Evolutionary conservation across 192 early-diverging fungal species (phyloP).

Genomic region (Phlyctochytrium bullatum): DNA sequence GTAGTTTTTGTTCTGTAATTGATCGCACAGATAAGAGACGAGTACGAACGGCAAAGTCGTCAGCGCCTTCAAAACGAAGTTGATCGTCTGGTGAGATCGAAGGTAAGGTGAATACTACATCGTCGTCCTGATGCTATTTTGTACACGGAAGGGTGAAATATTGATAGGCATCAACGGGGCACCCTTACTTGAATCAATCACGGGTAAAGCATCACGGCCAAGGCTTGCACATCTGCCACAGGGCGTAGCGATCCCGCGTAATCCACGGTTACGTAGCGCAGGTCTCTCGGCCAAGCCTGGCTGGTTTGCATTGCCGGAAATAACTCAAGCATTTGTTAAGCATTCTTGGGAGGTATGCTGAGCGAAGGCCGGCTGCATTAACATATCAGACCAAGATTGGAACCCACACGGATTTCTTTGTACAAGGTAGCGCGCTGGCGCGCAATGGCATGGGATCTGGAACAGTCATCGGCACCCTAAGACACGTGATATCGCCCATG

Average conservation of each 20-base stretch:
- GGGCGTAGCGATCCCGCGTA: no score
- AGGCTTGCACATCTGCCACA: no score
- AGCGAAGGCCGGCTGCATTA: neutral
- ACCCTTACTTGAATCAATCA: slow-evolving; percentile 26
- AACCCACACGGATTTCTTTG: slow-evolving; percentile 29
- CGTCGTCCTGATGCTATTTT: no score
- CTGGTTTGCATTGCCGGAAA: slow-evolving; percentile 38
- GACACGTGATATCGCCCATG: slow-evolving; percentile 71
- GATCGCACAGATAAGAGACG: slow-evolving; percentile 36
- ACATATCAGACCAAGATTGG: slow-evolving; percentile 37
- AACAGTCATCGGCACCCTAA: slow-evolving; percentile 73
- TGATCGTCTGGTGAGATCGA: slow-evolving; percentile 45
- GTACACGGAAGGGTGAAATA: slow-evolving; percentile 37
- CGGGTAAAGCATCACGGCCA: neutral
- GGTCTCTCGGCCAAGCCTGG: no score
- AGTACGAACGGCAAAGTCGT: slow-evolving; percentile 41
- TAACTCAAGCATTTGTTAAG: slow-evolving; percentile 44
- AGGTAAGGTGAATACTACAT: no score
- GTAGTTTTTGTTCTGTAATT: neutral
- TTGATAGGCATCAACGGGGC: slow-evolving; percentile 48
- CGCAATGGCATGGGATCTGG: slow-evolving; percentile 71
- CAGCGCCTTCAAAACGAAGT: slow-evolving; percentile 36
- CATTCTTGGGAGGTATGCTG: slow-evolving; percentile 54
- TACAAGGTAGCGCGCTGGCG: slow-evolving; percentile 47
- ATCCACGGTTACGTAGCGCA: no score